phyloP scores from a whole-genome alignment of 192 early-diverging fungal species.

The Coemansia sp. region DNA sequence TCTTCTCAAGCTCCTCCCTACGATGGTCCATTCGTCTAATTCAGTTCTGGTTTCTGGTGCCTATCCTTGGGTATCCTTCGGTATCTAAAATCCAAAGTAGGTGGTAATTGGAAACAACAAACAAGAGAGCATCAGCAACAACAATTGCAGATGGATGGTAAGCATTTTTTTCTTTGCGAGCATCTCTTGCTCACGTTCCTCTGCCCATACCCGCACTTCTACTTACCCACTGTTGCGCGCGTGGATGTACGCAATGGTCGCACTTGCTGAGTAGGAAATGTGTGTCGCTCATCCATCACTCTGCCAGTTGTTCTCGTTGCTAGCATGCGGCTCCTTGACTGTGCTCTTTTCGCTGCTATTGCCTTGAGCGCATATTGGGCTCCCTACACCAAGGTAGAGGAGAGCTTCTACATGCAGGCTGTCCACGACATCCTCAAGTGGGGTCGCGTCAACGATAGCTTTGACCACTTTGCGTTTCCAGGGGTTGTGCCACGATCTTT shows the following conservation, averaged over 20 bases:
- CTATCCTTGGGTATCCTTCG: not conserved
- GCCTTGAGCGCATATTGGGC: constrained; percentile 31
- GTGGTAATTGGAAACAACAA: not conserved
- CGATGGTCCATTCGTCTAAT: constrained; percentile 60
- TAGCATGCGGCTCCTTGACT: not conserved
- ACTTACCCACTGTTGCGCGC: not conserved
- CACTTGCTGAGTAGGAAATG: not conserved
- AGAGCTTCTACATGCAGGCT: constrained; percentile 94
- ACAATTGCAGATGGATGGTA: not conserved
- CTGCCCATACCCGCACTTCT: not conserved
- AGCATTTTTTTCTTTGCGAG: not conserved
- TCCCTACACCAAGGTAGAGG: constrained; percentile 96
- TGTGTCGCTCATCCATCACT: not conserved
- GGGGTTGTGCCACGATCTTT: constrained; percentile 96
- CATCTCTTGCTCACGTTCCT: not conserved
- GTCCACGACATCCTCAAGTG: constrained; percentile 80
- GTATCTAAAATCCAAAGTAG: not conserved
- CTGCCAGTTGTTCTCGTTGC: not conserved
- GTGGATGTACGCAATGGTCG: not conserved
- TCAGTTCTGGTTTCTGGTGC: not conserved
- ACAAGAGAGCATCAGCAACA: not conserved
- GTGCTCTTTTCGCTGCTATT: constrained; percentile 6
- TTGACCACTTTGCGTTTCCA: constrained; percentile 89
- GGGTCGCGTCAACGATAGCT: constrained; percentile 52
- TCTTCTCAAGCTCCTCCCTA: constrained; percentile 85